Conservation (phyloP, 257 asterid genomes). For the Paraleonurus japonicus region DNA sequence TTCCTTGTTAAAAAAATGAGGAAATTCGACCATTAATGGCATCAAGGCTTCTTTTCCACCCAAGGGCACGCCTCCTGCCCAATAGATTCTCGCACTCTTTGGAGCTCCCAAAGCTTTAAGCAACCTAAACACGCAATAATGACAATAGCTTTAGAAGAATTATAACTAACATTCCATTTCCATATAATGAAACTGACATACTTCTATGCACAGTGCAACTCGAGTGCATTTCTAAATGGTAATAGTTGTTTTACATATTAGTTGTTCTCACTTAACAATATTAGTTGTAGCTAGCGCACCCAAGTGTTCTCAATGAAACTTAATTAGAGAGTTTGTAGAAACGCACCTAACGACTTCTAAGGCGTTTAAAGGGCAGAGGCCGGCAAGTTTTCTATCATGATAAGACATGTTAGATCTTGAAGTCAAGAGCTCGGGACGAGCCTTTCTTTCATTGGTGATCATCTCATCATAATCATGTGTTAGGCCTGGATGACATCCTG, state of each 20-base stretch:
- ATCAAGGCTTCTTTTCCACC: slow-evolving; percentile 75
- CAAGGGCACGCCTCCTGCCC: slow-evolving; percentile 88
- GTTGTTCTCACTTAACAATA: too few species aligned
- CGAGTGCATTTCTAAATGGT: too few species aligned
- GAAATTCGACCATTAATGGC: slow-evolving; percentile 56
- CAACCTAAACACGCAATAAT: slow-evolving; percentile 39
- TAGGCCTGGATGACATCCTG: slow-evolving; percentile 94
- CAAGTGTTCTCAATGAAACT: too few species aligned
- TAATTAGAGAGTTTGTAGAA: neutral
- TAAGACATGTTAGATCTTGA: slow-evolving; percentile 86
- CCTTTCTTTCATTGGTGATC: slow-evolving; percentile 66
- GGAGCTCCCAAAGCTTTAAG: slow-evolving; percentile 87
- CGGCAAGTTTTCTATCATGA: slow-evolving; percentile 73
- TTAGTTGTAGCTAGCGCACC: too few species aligned
- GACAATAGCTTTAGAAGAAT: neutral
- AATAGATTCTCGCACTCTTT: slow-evolving; percentile 58
- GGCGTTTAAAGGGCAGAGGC: slow-evolving; percentile 90
- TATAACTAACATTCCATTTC: neutral
- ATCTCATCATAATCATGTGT: slow-evolving; percentile 61
- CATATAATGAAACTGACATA: neutral
- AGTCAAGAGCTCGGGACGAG: slow-evolving; percentile 73
- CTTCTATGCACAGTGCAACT: too few species aligned
- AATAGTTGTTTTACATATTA: too few species aligned
- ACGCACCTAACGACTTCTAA: slow-evolving; percentile 71
- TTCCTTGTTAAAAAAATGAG: slow-evolving; percentile 71